Percentiles rank a stretch among this genome's conserved stretches.
These are phyloP conservation scores for Physcomitrellopsis africana DNA, from an alignment of 225 moss, liverwort and hornwort species.

Conservation along the genomic window DNA sequence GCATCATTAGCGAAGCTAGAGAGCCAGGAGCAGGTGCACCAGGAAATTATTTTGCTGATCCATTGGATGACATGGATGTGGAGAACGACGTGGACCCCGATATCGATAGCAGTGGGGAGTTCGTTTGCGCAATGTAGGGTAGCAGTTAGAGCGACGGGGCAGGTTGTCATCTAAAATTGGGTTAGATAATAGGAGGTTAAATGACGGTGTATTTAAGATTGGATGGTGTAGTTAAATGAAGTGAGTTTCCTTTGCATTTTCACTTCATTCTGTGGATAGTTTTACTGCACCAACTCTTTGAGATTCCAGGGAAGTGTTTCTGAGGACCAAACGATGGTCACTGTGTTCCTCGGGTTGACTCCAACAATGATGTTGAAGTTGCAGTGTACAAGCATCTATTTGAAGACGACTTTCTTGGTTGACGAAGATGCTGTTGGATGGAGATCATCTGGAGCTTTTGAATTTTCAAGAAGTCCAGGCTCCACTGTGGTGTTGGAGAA, in stretches of 20 bases:
- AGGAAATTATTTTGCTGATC: slow-evolving; percentile 63
- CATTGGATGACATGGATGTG: slow-evolving; percentile 83
- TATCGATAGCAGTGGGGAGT: slow-evolving; percentile 92
- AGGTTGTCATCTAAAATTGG: neutral
- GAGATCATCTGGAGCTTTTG: neutral
- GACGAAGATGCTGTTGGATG: neutral
- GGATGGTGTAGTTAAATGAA: slow-evolving; percentile 28
- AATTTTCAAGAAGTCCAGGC: neutral
- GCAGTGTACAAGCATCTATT: neutral
- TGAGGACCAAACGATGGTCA: slow-evolving; percentile 19
- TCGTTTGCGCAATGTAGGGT: slow-evolving; percentile 87
- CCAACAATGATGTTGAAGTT: neutral
- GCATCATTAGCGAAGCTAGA: slow-evolving; percentile 63
- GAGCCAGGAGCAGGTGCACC: slow-evolving; percentile 53
- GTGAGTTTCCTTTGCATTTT: slow-evolving; percentile 15
- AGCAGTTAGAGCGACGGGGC: neutral
- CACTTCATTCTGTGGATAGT: slow-evolving; percentile 39
- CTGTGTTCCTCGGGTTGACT: neutral
- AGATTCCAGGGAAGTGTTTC: slow-evolving; percentile 3
- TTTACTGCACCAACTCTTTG: slow-evolving; percentile 37
- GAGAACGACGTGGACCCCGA: slow-evolving; percentile 81
- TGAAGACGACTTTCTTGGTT: neutral
- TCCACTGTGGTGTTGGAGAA: neutral
- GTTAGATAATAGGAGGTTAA: slow-evolving; percentile 18
- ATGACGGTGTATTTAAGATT: neutral